These are phyloP conservation scores for Stephanodiscus triporus DNA, from an alignment of 108 stramenopile genomes.

Conservation along the genomic window DNA sequence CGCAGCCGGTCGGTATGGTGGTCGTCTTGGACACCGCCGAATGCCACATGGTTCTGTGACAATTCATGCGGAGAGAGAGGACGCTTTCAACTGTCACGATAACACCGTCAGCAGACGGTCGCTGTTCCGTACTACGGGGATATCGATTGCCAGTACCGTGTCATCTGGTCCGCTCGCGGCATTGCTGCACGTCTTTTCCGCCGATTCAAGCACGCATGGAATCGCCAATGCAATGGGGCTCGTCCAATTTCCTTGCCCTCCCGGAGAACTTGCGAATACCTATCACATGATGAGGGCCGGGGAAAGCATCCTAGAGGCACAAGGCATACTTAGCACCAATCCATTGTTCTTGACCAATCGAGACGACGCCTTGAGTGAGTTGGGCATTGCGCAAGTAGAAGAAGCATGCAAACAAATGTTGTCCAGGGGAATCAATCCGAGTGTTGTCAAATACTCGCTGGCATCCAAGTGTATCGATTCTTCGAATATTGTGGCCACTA, in stretches of 20 bases:
- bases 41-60: neutral
- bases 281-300: constrained; percentile 65
- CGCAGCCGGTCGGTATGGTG: neutral
- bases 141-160: constrained; percentile 27
- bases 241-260: constrained; percentile 45
- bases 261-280: constrained; percentile 36
- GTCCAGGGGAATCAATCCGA: constrained; percentile 43
- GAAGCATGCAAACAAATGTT: constrained; percentile 36
- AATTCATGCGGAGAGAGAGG: neutral
- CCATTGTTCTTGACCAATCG: constrained; percentile 63
- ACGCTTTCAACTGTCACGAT: neutral
- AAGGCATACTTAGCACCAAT: constrained; percentile 54
- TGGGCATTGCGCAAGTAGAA: constrained; percentile 49
- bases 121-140: constrained; percentile 19
- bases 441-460: constrained; percentile 48
- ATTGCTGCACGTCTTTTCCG: constrained; percentile 6
- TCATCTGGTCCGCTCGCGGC: constrained; percentile 37
- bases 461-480: constrained; percentile 59
- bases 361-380: constrained; percentile 47
- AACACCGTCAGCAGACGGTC: constrained; percentile 18
- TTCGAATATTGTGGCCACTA: constrained; percentile 51
- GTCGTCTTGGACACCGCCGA: neutral
- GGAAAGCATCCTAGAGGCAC: constrained; percentile 40
- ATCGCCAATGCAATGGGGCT: constrained; percentile 46
- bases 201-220: neutral